A percentile compares a stretch with the other conserved stretches of the same genome.
Evolutionary conservation across 495 filamentous ascomycete species (phyloP).

Genomic region (Hypoxylon fuscum): DNA sequence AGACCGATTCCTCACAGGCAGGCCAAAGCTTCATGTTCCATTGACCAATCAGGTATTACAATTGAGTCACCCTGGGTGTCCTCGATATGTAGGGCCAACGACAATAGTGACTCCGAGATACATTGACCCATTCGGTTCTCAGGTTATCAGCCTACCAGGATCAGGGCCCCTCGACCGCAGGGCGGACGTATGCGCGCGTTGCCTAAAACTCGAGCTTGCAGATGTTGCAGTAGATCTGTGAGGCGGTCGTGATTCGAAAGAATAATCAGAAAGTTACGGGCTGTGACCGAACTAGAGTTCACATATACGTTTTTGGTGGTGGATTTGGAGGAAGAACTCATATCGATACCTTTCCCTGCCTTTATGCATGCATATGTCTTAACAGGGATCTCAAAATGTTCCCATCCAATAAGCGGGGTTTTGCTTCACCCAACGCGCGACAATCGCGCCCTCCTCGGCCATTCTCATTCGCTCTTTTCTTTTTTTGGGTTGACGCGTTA

Average conservation of each 20-base stretch:
- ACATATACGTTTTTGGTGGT: conserved; percentile 24
- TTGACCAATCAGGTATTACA: conserved; percentile 33
- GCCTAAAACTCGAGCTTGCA: conserved; percentile 24
- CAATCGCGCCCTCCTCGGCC: conserved; percentile 22
- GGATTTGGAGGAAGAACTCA: conserved; percentile 16
- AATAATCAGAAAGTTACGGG: conserved; percentile 17
- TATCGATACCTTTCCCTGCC: conserved; percentile 18
- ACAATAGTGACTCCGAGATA: conserved; percentile 36
- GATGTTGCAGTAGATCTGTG: conserved; percentile 1
- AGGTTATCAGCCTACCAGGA: conserved; percentile 12
- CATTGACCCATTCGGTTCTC: conserved; percentile 2
- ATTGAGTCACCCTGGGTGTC: conserved; percentile 29
- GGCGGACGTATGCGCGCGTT: conserved; percentile 17
- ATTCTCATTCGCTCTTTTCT: conserved; percentile 39
- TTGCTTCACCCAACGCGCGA: conserved; percentile 37
- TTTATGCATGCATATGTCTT: conserved; percentile 23
- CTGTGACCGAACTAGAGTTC: conserved; percentile 14
- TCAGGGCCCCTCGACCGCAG: conserved; percentile 7
- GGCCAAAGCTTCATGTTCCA: conserved; percentile 6
- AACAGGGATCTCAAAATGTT: conserved; percentile 49
- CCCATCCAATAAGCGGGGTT: conserved; percentile 47
- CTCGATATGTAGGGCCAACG: conserved; percentile 15
- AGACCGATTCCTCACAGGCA: conserved; percentile 9
- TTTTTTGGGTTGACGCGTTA: conserved; percentile 43
- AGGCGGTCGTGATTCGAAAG: conserved; percentile 26